Evolutionary conservation across 1,139 yeast genomes (phyloP), one percentile per base, ranked within the genome.

Genomic region (Candida sp.): DNA sequence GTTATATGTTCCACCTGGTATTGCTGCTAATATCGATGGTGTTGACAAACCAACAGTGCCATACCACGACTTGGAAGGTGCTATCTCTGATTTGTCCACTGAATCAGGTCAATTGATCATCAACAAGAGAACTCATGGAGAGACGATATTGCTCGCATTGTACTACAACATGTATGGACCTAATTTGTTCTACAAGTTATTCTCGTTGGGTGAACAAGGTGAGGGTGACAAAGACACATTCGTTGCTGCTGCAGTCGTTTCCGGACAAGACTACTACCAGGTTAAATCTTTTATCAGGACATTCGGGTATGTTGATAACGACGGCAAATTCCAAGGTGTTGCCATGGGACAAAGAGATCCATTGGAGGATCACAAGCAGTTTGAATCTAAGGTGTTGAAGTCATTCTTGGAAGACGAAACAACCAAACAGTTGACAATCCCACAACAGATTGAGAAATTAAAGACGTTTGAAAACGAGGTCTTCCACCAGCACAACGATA

Each of bases 141-240:
- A 72, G 51, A 78, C 86, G 0, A 66, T 85, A 31, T 63, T 84
- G 42, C 65, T 85, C 34, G 78, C 80, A 0, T 66, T 84, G 40
- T 85, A 81, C 62, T 85, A 85, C 60, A 85, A 85, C 59, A 67
- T 80, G 48, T 80, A 80, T 62, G 89, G 90, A 0, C 89, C 88
- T 3, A 67, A 71, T 4, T 70, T 77, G 51, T 85, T 75, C 59
- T 85, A 85, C 57, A 80, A 80, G 34, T 65, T 85, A 37, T 73
- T 85, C 47, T 78, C 86, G 0, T 81, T 83, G 61, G 89, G 89
- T 7, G 81, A 77, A 30, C 77, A 71, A 52, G 90, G 90, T 35
- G 88, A 84, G 65, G 90, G 90, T 47, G 90, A 85, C 58, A 85
- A 85, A 60, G 90, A 85, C 54, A 85, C 90, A 0, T 84, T 83